Percentiles rank a stretch among this genome's conserved stretches.
Conservation (phyloP, 192 early-diverging fungal genomes). For the Gaertneriomyces sp. region DNA sequence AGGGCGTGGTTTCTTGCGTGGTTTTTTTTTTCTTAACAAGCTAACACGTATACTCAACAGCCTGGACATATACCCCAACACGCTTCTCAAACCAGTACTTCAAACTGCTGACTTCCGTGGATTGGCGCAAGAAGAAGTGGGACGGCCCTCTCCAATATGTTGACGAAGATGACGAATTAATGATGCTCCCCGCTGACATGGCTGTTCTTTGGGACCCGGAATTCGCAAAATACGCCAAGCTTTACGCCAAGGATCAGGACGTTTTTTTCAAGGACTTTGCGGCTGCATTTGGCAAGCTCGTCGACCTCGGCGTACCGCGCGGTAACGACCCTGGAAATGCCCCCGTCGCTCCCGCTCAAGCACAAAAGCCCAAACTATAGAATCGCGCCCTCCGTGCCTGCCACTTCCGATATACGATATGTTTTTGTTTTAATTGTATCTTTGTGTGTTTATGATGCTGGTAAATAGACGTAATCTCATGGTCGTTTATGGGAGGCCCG, state of each 20-base stretch:
- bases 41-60: constrained; percentile 12
- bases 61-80: constrained; percentile 87
- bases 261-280: constrained; percentile 82
- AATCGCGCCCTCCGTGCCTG: too few species aligned
- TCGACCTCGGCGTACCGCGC: constrained; percentile 74
- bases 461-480: too few species aligned
- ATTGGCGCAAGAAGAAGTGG: constrained; percentile 66
- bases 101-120: constrained; percentile 46
- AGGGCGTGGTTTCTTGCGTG: not conserved
- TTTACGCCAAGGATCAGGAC: constrained; percentile 67
- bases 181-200: constrained; percentile 69
- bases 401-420: too few species aligned
- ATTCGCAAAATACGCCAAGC: constrained; percentile 55
- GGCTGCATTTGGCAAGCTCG: constrained; percentile 76
- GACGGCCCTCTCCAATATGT: constrained; percentile 80
- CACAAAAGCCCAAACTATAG: constrained; percentile 17
- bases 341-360: constrained; percentile 7
- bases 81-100: constrained; percentile 89
- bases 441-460: too few species aligned
- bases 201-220: constrained; percentile 57
- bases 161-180: constrained; percentile 64
- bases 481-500: too few species aligned
- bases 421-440: too few species aligned
- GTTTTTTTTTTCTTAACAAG: too few species aligned
- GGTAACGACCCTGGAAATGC: constrained; percentile 19